Evolutionary conservation across 108 stramenopile species (phyloP), one percentile per base, ranked within the genome.

Genomic region (Heterococcus sp.): DNA sequence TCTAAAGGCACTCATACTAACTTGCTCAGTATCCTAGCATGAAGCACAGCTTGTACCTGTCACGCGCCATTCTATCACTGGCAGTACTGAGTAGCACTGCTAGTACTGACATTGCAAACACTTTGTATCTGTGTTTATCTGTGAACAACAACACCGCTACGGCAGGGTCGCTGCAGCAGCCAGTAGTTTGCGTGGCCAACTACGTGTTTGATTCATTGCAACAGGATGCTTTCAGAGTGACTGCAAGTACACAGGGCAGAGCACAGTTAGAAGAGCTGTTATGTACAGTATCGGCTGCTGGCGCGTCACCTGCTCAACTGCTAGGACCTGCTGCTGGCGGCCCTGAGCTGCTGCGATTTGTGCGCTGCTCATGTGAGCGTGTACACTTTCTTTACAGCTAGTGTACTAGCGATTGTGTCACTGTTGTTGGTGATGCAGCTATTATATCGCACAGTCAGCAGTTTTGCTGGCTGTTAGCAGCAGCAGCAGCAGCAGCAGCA

Each of bases 121-220:
- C n/a, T n/a, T n/a, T n/a, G n/a, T n/a, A n/a, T n/a, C n/a, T n/a
- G n/a, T n/a, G n/a, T n/a, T n/a, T n/a, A n/a, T n/a, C n/a, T n/a
- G n/a, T n/a, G n/a, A n/a, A n/a, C n/a, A n/a, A n/a, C n/a, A n/a
- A n/a, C n/a, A n/a, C n/a, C n/a, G n/a, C n/a, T n/a, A n/a, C n/a
- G n/a, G n/a, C 46, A 58, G 46, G 46, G 14, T 14, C 46, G 46
- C 68, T 78, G 38, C 82, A 85, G 14, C 32, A 85, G 73, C 81
- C 79, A 1, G 72, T 81, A 28, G 36, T 81, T 5, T 76, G 77
- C 35, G 79, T 81, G 66, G 79, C 79, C 32, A 81, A 81, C 76
- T 81, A 81, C 26, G 79, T 81, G 27, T 81, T 81, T 71, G 79
- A 81, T 72, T 78, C 79, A 11, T 77, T 81, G n/a, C 77, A 76